Evolutionary conservation across 768 basidiomycete species (phyloP), one percentile per base, ranked within the genome.

Genomic region (Tylopilus intermedius): DNA sequence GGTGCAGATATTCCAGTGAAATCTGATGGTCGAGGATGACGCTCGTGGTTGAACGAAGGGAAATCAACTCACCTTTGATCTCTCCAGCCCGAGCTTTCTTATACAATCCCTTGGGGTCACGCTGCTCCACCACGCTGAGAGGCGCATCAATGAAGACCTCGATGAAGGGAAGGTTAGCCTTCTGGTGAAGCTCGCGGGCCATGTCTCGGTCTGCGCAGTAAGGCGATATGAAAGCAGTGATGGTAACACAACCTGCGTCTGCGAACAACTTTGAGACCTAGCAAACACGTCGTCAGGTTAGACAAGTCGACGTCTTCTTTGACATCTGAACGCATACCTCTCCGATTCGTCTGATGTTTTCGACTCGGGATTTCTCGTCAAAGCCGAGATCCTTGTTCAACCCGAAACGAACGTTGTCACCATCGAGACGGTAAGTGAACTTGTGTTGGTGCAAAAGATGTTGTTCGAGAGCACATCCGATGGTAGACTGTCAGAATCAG

Each of bases 171-270:
- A 98, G 71, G 15, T 77, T 76, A 2, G 82, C 76, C 46, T 81
- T 76, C 45, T 81, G 78, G 70, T 99, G 95, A 27, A 98, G 77
- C 53, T 84, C 75, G 41, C 96, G 83, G 21, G 90, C 96, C 44
- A 86, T 67, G 11, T 80, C 77, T 32, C 96, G 84, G 75, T 99
- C 95, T 13, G 83, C 79, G 45, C 81, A 78, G 72, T 98, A 97
- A n/a, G 96, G 96, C 1, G 96, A 98, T 71, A 99, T 99, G 74
- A 99, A 99, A 11, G 96, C 94, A 15, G 96, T 95, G 66, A 97
- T 77, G 15, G 89, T 78, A 58, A 96, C 79, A 60, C 87, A 89
- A 30, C 82, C 86, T 3, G 94, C 81, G 63, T 94, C 90, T 18
- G 94, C 83, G 70, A 99, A 96, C 39, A 98, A 77, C 68, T 92